Conservation (phyloP, 257 asterid species). For the Ilex aquifolium region DNA sequence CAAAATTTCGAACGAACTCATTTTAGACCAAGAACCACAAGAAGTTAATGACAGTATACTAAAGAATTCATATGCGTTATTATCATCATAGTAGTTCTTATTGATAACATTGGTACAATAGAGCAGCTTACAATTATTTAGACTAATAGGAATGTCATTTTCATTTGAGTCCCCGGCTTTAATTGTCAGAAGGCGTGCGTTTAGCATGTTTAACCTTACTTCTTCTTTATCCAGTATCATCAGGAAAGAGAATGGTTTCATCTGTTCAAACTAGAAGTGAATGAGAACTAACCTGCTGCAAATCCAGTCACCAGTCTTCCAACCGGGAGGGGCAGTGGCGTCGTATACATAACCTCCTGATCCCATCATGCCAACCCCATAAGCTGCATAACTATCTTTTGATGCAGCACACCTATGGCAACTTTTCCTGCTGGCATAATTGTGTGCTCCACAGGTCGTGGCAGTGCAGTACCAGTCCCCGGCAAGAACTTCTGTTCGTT, state of each 20-base stretch:
- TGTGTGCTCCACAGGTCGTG: conserved; percentile 69
- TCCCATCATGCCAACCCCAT: conserved; percentile 38
- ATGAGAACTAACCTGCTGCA: conserved; percentile 46
- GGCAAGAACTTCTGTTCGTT: conserved; percentile 41
- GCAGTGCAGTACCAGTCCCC: conserved; percentile 83
- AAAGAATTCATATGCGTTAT: not conserved
- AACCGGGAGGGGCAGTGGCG: conserved; percentile 57
- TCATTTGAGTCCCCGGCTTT: not conserved
- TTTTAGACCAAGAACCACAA: not conserved
- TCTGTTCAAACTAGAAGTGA: too few species aligned
- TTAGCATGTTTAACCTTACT: too few species aligned
- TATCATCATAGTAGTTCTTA: not conserved
- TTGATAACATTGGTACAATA: too few species aligned
- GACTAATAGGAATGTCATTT: not conserved
- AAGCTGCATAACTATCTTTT: conserved; percentile 42
- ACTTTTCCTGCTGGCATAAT: conserved; percentile 71
- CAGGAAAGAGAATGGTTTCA: not conserved
- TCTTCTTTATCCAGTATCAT: not conserved
- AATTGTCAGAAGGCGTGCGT: not conserved
- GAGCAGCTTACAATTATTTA: not conserved
- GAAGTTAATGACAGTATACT: not conserved
- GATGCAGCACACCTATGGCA: conserved; percentile 61
- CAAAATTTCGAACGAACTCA: not conserved
- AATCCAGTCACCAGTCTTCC: conserved; percentile 92
- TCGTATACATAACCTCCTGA: conserved; percentile 41